A percentile compares a stretch with the other conserved stretches of the same genome.
These are phyloP conservation scores for Trypanosoma cruzi DNA, from an alignment of 208 protist species.

Conservation along the genomic window DNA sequence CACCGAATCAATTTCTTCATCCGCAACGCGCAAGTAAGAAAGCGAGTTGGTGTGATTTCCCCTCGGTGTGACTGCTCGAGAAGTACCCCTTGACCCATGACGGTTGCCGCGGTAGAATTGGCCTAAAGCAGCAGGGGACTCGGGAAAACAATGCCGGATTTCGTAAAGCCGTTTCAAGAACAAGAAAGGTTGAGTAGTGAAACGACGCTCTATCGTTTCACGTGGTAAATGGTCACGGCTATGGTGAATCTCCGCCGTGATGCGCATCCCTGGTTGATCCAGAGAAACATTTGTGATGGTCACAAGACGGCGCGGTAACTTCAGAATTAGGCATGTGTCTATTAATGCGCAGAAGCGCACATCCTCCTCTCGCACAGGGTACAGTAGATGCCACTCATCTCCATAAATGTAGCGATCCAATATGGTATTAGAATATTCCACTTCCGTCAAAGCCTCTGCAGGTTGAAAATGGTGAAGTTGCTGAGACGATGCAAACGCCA, in stretches of 20 bases:
- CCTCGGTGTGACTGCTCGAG: neutral
- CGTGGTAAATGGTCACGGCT: slow-evolving; percentile 44
- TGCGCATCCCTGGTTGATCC: slow-evolving; percentile 71
- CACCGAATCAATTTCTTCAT: slow-evolving; percentile 9
- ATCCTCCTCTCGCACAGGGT: slow-evolving; percentile 60
- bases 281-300: slow-evolving; percentile 58
- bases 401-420: slow-evolving; percentile 83
- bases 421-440: slow-evolving; percentile 49
- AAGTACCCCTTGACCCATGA: neutral
- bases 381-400: slow-evolving; percentile 67
- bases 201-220: slow-evolving; percentile 65
- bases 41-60: neutral
- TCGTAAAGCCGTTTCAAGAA: slow-evolving; percentile 82
- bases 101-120: neutral
- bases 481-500: neutral
- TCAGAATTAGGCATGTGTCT: slow-evolving; percentile 75
- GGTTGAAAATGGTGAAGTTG: neutral
- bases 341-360: slow-evolving; percentile 76
- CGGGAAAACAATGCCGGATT: slow-evolving; percentile 56
- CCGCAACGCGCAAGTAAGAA: neutral
- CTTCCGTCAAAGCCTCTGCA: slow-evolving; percentile 30
- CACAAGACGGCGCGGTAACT: slow-evolving; percentile 68
- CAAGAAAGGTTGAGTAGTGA: slow-evolving; percentile 65
- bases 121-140: too few relatives aligned
- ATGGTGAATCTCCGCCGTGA: slow-evolving; percentile 76